phyloP scores from a whole-genome alignment of 331 rosid species.

The Cucumis variabilis region DNA sequence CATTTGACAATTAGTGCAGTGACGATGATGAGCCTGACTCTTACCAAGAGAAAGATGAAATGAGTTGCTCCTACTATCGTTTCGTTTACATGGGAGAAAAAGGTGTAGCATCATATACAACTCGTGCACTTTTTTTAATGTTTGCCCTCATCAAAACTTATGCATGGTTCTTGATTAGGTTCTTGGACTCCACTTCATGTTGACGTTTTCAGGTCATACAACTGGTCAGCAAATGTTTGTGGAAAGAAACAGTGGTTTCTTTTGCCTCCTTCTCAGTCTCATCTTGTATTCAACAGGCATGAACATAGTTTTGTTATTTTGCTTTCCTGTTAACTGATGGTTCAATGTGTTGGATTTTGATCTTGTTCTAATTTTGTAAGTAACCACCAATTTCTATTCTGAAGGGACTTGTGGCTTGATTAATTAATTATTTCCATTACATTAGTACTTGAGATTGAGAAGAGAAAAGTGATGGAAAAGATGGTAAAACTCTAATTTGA shows the following conservation, averaged over 20 bases:
- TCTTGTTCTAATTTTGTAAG: neutral
- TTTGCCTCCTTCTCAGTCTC: slow-evolving; percentile 78
- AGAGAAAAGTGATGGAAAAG: too few species aligned
- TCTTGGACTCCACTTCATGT: slow-evolving; percentile 99
- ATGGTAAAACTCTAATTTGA: slow-evolving; percentile 7
- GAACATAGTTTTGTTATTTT: slow-evolving; percentile 15
- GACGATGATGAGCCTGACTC: slow-evolving; percentile 44
- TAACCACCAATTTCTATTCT: neutral
- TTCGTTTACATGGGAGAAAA: slow-evolving; percentile 90
- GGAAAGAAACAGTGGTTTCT: slow-evolving; percentile 94
- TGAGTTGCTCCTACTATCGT: slow-evolving; percentile 91
- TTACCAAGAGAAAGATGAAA: slow-evolving; percentile 58
- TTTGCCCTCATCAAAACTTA: neutral
- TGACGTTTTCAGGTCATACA: slow-evolving; percentile 93
- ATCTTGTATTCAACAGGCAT: slow-evolving; percentile 85
- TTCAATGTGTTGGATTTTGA: slow-evolving; percentile 8
- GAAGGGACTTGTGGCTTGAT: neutral
- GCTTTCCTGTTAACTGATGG: slow-evolving; percentile 12
- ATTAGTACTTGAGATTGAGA: neutral
- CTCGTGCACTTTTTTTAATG: neutral
- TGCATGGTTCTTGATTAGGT: slow-evolving; percentile 54
- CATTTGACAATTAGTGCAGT: too few species aligned
- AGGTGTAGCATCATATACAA: slow-evolving; percentile 50
- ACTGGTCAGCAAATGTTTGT: slow-evolving; percentile 93
- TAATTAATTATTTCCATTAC: neutral